Evolutionary conservation across 2,329 filamentous ascomycete species (phyloP).

Genomic region (Botrytis deweyae): DNA sequence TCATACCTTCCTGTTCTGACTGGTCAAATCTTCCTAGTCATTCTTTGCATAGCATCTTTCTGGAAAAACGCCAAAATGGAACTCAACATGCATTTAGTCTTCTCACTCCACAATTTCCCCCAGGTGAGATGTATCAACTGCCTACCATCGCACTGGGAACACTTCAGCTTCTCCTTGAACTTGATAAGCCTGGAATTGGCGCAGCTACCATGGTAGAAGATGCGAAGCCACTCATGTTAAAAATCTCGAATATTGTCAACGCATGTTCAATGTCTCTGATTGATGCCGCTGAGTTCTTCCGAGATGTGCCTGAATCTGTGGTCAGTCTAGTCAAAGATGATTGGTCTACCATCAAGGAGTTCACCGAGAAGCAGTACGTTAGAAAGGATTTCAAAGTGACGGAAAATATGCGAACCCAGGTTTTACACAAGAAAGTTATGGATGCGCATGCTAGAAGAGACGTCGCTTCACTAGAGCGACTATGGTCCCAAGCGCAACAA

Average conservation of each 20-base stretch:
- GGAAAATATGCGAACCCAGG: not conserved
- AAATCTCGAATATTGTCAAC: not conserved
- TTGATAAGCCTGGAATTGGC: not conserved
- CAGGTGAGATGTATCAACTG: conserved; percentile 24
- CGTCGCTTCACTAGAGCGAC: conserved; percentile 26
- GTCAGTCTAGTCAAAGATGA: conserved; percentile 27
- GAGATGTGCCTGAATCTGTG: conserved; percentile 19
- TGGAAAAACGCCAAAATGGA: conserved; percentile 24
- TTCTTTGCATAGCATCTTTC: not conserved
- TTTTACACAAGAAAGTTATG: conserved; percentile 28
- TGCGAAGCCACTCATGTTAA: conserved; percentile 5
- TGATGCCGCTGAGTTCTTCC: conserved; percentile 2
- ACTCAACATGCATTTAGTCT: conserved; percentile 27
- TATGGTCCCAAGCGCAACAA: conserved; percentile 33
- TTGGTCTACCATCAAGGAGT: conserved; percentile 26
- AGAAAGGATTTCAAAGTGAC: not conserved
- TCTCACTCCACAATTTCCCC: conserved; percentile 29
- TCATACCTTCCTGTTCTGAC: conserved; percentile 25
- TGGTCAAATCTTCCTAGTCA: conserved; percentile 32
- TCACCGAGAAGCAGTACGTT: not conserved
- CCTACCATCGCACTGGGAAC: conserved; percentile 35
- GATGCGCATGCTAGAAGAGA: conserved; percentile 32
- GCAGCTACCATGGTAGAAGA: not conserved
- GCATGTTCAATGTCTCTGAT: conserved; percentile 8
- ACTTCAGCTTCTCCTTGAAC: conserved; percentile 30